Conservation (phyloP, 2,329 filamentous ascomycete species). For the Curvularia hawaiiensis region DNA sequence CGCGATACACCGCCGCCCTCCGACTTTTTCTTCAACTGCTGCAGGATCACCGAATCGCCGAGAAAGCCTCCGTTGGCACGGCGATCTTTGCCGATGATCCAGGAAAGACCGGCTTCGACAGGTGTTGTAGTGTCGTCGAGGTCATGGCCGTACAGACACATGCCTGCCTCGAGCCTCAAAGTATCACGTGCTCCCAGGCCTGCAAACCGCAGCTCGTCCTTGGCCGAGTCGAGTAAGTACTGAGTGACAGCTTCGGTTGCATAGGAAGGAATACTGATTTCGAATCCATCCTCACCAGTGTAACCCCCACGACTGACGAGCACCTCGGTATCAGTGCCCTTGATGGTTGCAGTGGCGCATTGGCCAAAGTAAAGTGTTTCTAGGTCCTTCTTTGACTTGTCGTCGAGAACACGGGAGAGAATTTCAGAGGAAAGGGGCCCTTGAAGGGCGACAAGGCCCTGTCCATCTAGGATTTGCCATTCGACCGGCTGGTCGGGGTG, state of each 20-base stretch:
- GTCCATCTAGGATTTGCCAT: conserved; percentile 73
- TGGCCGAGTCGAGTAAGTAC: conserved; percentile 66
- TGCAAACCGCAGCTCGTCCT: conserved; percentile 75
- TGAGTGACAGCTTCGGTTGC: conserved; percentile 71
- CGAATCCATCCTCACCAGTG: conserved; percentile 97
- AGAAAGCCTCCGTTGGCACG: conserved; percentile 77
- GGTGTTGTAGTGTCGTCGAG: conserved; percentile 79
- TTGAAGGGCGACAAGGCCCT: conserved; percentile 86
- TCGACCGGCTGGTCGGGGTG: conserved; percentile 54
- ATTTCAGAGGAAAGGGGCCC: conserved; percentile 77
- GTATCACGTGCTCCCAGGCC: conserved; percentile 92
- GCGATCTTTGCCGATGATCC: conserved; percentile 85
- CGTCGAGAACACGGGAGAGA: conserved; percentile 67
- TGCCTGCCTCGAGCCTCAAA: conserved; percentile 90
- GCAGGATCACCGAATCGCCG: conserved; percentile 76
- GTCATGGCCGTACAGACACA: conserved; percentile 99
- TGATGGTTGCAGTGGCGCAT: conserved; percentile 69
- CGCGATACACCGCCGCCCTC: conserved; percentile 72
- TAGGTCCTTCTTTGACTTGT: conserved; percentile 45
- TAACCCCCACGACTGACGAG: conserved; percentile 90
- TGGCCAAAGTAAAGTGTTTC: conserved; percentile 81
- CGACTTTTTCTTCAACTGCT: conserved; percentile 76
- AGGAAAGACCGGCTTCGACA: conserved; percentile 69
- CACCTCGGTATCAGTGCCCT: conserved; percentile 59
- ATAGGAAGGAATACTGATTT: conserved; percentile 80